Base-by-base conservation (phyloP, 2,329 filamentous ascomycete species). In the Phyllosticta citrichinensis region DNA sequence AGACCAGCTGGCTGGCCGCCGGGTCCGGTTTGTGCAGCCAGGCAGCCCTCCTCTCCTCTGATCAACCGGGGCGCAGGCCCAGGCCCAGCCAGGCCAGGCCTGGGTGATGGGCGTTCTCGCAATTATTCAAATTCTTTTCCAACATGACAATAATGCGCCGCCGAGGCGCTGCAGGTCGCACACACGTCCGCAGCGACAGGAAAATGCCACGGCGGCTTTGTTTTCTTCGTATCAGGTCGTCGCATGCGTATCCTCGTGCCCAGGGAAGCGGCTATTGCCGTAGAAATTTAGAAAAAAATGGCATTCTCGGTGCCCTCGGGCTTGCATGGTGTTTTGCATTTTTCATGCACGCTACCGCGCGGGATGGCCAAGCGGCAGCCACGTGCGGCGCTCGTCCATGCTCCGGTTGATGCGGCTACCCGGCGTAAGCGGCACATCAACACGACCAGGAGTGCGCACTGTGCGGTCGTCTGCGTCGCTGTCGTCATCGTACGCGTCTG, bases 401-500 rank as follows among this genome's bases (percentile, higher is more conserved):
- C 83, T 86, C 66, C 85, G 76, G 66, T 85, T 82, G 33, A 85
- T 77, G 57, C 84, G 75, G 22, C 82, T 81, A 22, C 84, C 85
- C 2, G 85, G 84, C 0, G 84, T 87, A 19, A 87, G 75, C 20
- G 85, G 84, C 11, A 86, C 77, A 65, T 86, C 83, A 14, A 80
- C 75, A 19, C 78, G 71, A 14, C 73, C 73, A 22, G 60, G 60
- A 19, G 60, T 57, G 19, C 68, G 68, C 57, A 67, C 66, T 24
- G 76, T 73, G 35, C 79, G 78, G 35, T 81, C 80, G 57, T 82
- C 81, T 8, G 67, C 70, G 50, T 83, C 80, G 52, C 77, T 79
- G 52, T 90, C 87, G 61, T 89, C 87, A 61, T 79, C 77, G 63
- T 80, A 80, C 3, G 77, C 74, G 65, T 90, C 83, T 0, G 88